Evolutionary conservation across 2,329 filamentous ascomycete genomes (phyloP).

Genomic region (Diplodia scrobiculata): DNA sequence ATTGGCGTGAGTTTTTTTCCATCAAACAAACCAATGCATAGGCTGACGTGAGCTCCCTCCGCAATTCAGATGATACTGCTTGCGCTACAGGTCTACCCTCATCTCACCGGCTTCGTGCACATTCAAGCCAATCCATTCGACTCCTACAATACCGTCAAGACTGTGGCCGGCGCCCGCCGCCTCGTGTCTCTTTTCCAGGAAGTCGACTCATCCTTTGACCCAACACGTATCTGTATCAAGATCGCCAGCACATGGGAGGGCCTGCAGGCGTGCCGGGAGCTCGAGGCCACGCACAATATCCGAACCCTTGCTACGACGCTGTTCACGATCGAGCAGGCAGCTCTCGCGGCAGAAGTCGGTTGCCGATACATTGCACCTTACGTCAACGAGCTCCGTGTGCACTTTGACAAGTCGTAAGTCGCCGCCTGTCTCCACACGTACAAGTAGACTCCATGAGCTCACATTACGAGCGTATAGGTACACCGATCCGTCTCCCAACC

Average conservation of each 20-base stretch:
- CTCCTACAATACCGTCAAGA: slow-evolving; percentile 55
- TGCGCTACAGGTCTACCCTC: slow-evolving; percentile 54
- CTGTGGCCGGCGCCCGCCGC: slow-evolving; percentile 44
- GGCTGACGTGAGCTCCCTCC: background rate
- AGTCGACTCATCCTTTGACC: slow-evolving; percentile 42
- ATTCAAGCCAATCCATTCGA: slow-evolving; percentile 63
- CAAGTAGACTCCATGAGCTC: too few relatives aligned
- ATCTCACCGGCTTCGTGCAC: slow-evolving; percentile 58
- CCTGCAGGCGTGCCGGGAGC: slow-evolving; percentile 58
- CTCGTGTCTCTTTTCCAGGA: slow-evolving; percentile 54
- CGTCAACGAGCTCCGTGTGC: slow-evolving; percentile 66
- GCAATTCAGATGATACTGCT: slow-evolving; percentile 57
- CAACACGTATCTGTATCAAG: slow-evolving; percentile 62
- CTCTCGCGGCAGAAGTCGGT: slow-evolving; percentile 58
- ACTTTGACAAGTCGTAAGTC: slow-evolving; percentile 39
- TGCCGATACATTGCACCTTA: slow-evolving; percentile 66
- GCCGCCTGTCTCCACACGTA: background rate
- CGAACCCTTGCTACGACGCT: slow-evolving; percentile 64
- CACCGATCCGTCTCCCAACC: slow-evolving; percentile 53
- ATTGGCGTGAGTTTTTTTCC: slow-evolving; percentile 50
- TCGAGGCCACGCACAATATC: slow-evolving; percentile 58
- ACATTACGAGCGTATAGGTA: slow-evolving; percentile 36
- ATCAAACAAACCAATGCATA: background rate
- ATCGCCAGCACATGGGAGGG: slow-evolving; percentile 66
- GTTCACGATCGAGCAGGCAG: slow-evolving; percentile 64